Evolutionary conservation across 352 stramenopile species (phyloP), one percentile per base, ranked within the genome.

Genomic region (Phytophthora crassamura): DNA sequence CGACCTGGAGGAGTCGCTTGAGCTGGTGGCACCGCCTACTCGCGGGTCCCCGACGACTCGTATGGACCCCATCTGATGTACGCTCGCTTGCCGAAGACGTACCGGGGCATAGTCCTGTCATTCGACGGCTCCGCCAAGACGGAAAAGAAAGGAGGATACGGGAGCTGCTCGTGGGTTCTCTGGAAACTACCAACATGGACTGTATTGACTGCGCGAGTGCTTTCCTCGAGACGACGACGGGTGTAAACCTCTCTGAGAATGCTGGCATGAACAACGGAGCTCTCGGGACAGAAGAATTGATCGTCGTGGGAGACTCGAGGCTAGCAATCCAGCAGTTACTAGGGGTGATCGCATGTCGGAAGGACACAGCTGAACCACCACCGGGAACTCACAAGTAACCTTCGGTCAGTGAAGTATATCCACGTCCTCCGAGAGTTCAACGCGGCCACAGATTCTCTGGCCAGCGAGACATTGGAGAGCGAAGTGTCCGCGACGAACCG

Each of bases 91-190:
- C 20, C 54, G 0, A 8, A 1, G 1, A 0, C 16, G 22, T 53
- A 62, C 18, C 11, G 15, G 48, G 48, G 54, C 1, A 28, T 55
- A 18, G 35, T 72, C 1, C 8, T 75, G 1, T 71, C 47, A 0
- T 75, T 75, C 10, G 61, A 75, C 15, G 67, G 61, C 0, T 59
- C 60, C 5, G 55, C 55, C 2, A 68, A 67, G n/a, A 38, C 33
- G 1, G 40, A 45, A 18, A 61, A 52, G 30, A 49, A 49, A 12
- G 18, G n/a, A 0, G 34, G 57, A 2, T 18, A 50, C 14, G 57
- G 64, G 0, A 72, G 56, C 22, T 53, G 56, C 42, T 46, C 47
- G 0, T 63, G 41, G 39, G 30, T 67, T 0, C 7, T 47, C 20
- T 58, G 50, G 50, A 11, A 22, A 28, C 7, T 58, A 11, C 50